Percentiles rank a stretch among this genome's conserved stretches.
Conservation (phyloP, 345 rosid genomes). For the Populus davidiana region DNA sequence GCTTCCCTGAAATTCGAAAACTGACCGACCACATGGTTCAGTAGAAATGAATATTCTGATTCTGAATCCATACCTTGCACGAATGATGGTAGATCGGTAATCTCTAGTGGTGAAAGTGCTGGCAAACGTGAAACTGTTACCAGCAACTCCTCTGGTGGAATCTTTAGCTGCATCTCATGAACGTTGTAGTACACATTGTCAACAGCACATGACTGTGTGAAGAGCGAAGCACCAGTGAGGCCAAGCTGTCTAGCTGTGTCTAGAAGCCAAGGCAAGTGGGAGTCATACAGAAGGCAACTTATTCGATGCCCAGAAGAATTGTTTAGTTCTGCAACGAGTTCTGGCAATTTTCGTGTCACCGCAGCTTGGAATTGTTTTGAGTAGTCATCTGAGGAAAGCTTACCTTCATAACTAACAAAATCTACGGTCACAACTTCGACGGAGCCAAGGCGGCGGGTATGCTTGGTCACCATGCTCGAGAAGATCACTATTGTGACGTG, state of each 20-base stretch:
- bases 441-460: not conserved
- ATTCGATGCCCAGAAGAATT: not conserved
- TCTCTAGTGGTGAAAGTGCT: not conserved
- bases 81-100: not conserved
- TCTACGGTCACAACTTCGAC: not conserved
- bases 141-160: not conserved
- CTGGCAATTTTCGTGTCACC: not conserved
- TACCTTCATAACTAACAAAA: not conserved
- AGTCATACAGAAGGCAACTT: constrained; percentile 7
- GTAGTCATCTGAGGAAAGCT: not conserved
- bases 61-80: not conserved
- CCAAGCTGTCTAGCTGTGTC: constrained; percentile 1
- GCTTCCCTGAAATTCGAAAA: not conserved
- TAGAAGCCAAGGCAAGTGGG: not conserved
- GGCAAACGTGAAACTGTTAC: not conserved
- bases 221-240: not conserved
- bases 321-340: not conserved
- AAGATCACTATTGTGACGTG: not conserved
- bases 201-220: constrained; percentile 3
- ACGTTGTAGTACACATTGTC: not conserved
- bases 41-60: not conserved
- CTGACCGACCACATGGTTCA: not conserved
- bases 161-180: not conserved
- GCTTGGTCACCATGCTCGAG: not conserved
- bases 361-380: not conserved